Evolutionary conservation across 371 early-diverging fungal species (phyloP).

Genomic region (Mucor indicus): DNA sequence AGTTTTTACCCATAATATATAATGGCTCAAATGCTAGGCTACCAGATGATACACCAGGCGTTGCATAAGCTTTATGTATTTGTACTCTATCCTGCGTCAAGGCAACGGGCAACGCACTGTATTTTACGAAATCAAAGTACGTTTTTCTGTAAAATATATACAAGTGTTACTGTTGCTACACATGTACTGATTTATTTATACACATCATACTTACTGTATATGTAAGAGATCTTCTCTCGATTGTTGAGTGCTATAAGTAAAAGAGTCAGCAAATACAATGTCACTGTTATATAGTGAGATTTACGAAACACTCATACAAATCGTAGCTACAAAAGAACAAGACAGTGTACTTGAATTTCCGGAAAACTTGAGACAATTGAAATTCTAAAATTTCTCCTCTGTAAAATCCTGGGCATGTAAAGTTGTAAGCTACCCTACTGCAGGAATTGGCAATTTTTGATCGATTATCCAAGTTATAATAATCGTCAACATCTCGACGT

Average conservation of each 20-base stretch:
- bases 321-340: conserved; percentile 27
- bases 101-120: conserved; percentile 9
- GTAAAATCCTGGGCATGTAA: conserved; percentile 11
- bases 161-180: not conserved
- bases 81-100: conserved; percentile 17
- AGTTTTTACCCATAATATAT: conserved; percentile 11
- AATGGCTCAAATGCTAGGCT: conserved; percentile 16
- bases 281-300: too few relatives aligned
- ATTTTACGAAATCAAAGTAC: conserved; percentile 2
- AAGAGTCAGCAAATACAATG: not conserved
- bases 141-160: conserved; percentile 1
- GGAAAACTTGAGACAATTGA: conserved; percentile 5
- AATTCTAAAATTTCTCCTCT: conserved; percentile 5
- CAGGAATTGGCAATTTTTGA: not conserved
- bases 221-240: conserved; percentile 13
- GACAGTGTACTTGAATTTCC: not conserved
- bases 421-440: conserved; percentile 1
- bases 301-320: conserved; percentile 15
- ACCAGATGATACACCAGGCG: not conserved
- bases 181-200: too few relatives aligned
- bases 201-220: conserved; percentile 14
- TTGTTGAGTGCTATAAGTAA: conserved; percentile 7
- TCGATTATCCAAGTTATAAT: not conserved
- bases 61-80: conserved; percentile 11
- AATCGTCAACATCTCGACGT: not conserved